Base-by-base conservation (phyloP, 2,329 filamentous ascomycete species). In the Fusarium sp. region DNA sequence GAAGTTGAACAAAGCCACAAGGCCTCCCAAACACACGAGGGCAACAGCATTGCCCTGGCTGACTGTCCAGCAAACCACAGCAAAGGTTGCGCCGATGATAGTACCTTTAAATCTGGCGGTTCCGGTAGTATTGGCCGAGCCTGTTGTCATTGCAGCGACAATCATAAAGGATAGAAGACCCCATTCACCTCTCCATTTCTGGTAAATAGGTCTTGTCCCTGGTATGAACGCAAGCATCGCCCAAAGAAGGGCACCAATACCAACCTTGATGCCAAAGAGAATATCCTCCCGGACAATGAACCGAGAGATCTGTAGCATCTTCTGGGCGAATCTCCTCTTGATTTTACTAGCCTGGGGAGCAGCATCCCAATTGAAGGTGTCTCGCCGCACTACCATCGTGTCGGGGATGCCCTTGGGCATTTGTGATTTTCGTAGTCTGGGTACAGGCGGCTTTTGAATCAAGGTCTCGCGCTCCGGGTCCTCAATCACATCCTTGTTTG, bases 131-230 rank as follows among this genome's bases (percentile, higher is more conserved):
- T 98, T 99, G 25, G 94, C 93, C 10, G 96, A 94, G 28, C 96
- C 96, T 23, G 98, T 95, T 0, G 95, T 99, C 94, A 98, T 98
- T 39, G 93, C 94, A 77, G 94, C 97, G 25, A 99, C 96, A 76
- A 98, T 90, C 95, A 98, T 98, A 83, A 97, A 98, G 0, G 94
- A 97, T 58, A 99, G 80, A 4, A 99, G 85, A 23, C 96, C 96
- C 96, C 96, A 99, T 84, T 99, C 96, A 30, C 95, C 95, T 77
- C 95, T 87, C 93, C 94, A 98, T 74, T 91, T 91, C 54, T 89
- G 86, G 78, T 98, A 99, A 21, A 91, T 86, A 1, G 92, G 92
- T 54, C 94, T 85, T 4, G 94, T 97, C 11, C 86, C 82, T 1
- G 90, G 87, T 34, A 98, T 86, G 75, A 97, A 99, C 4, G 96